Evolutionary conservation across 192 early-diverging fungal genomes (phyloP).

Genomic region (Pilaira anomala): DNA sequence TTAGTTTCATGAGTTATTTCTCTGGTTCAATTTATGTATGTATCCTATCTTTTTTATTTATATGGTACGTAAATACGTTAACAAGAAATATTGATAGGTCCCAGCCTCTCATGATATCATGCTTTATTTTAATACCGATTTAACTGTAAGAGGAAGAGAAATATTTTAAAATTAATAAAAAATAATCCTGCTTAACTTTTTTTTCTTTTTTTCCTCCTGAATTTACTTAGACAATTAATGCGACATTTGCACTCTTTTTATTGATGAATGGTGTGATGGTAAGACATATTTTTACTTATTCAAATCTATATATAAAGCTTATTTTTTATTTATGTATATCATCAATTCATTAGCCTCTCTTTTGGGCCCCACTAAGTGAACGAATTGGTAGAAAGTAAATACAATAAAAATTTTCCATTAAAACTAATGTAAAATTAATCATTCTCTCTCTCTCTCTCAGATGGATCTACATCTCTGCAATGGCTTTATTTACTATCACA

Average conservation of each 20-base stretch:
- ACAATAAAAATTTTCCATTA: background rate
- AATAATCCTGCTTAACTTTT: background rate
- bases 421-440: background rate
- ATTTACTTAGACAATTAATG: slow-evolving; percentile 18
- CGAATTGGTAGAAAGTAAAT: slow-evolving; percentile 28
- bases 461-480: slow-evolving; percentile 34
- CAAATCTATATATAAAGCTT: background rate
- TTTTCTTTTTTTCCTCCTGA: background rate
- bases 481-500: slow-evolving; percentile 26
- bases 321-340: background rate
- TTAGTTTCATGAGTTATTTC: slow-evolving; percentile 29
- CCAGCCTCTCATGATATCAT: slow-evolving; percentile 21
- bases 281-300: background rate
- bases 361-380: slow-evolving; percentile 29
- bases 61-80: background rate
- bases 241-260: slow-evolving; percentile 24
- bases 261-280: slow-evolving; percentile 12
- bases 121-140: slow-evolving; percentile 12
- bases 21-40: slow-evolving; percentile 23
- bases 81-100: slow-evolving; percentile 9
- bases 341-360: no score
- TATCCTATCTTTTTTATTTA: background rate
- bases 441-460: background rate
- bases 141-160: slow-evolving; percentile 15
- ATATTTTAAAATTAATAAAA: background rate